Percentiles rank a stretch among this genome's conserved stretches.
These are phyloP conservation scores for Handroanthus guayacan DNA, from an alignment of 257 asterid species.

Conservation along the genomic window DNA sequence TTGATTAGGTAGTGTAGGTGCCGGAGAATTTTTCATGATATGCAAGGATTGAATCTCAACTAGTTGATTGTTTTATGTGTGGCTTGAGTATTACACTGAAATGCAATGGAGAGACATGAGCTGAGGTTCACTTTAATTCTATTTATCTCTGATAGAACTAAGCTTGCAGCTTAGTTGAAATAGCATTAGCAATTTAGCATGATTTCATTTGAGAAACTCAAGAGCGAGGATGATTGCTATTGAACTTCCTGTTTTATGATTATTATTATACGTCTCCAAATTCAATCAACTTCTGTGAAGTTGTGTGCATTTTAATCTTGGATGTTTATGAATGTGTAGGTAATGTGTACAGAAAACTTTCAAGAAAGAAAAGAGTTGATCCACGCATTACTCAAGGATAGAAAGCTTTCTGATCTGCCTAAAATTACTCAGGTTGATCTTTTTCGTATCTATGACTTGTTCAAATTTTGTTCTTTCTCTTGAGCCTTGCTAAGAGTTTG, in stretches of 20 bases:
- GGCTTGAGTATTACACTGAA: background rate
- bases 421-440: slow-evolving; percentile 68
- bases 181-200: background rate
- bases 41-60: background rate
- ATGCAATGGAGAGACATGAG: background rate
- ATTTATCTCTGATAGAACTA: background rate
- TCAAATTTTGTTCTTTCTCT: background rate
- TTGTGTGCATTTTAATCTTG: background rate
- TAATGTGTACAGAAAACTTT: slow-evolving; percentile 72
- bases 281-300: background rate
- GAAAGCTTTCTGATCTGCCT: slow-evolving; percentile 73
- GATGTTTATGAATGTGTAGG: slow-evolving; percentile 46
- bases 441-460: background rate
- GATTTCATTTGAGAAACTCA: background rate
- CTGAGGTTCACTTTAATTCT: slow-evolving; percentile 13
- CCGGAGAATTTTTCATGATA: background rate
- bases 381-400: slow-evolving; percentile 63
- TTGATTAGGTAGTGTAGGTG: background rate
- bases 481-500: slow-evolving; percentile 20
- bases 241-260: background rate
- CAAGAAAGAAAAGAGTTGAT: slow-evolving; percentile 80
- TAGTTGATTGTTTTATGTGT: background rate
- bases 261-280: background rate
- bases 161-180: background rate
- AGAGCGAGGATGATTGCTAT: background rate